phyloP scores from a whole-genome alignment of 2,329 filamentous ascomycete genomes.

The Sporothrix inflata region DNA sequence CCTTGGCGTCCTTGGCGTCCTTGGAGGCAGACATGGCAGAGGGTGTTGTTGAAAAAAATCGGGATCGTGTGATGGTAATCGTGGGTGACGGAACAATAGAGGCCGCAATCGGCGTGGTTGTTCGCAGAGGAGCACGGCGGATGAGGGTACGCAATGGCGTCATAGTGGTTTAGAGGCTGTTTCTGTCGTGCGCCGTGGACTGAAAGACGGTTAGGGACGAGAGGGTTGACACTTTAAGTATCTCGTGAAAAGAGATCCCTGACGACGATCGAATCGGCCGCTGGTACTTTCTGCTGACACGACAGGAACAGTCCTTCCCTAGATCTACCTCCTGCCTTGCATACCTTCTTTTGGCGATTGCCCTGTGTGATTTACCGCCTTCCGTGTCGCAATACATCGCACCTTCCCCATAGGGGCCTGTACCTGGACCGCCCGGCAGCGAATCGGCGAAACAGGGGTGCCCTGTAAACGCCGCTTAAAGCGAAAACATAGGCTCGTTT shows the following conservation, averaged over 20 bases:
- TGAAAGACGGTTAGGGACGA: not conserved
- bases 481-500: not conserved
- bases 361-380: not conserved
- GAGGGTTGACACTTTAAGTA: not conserved
- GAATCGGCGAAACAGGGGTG: slow-evolving; percentile 13
- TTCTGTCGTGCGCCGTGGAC: too few species aligned
- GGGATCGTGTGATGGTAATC: not conserved
- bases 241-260: too few species aligned
- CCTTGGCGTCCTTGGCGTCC: slow-evolving; percentile 31
- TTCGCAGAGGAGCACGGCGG: slow-evolving; percentile 18
- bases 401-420: not conserved
- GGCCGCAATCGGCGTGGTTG: not conserved
- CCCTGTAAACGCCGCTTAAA: slow-evolving; percentile 5
- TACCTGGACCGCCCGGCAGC: not conserved
- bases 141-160: slow-evolving; percentile 22
- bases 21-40: not conserved
- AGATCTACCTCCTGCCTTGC: not conserved
- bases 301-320: not conserved
- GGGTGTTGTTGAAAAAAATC: not conserved
- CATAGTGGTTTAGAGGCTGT: slow-evolving; percentile 5
- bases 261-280: not conserved
- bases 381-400: not conserved
- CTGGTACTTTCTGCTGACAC: not conserved
- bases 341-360: not conserved
- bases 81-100: not conserved